Base-by-base conservation (phyloP, 768 basidiomycete species). In the Rhodotorula toruloides region DNA sequence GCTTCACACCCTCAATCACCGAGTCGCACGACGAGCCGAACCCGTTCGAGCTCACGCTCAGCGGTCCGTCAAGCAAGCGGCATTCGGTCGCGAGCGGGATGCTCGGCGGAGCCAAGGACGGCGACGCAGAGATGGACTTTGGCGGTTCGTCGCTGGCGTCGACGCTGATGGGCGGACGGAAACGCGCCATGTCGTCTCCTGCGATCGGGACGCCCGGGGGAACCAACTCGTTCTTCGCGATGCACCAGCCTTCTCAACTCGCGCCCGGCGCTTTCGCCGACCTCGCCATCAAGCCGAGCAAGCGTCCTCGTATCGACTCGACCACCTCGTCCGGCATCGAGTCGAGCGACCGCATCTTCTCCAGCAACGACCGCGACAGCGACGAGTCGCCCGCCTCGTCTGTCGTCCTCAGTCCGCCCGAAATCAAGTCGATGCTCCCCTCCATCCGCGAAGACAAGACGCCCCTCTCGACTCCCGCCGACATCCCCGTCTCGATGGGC, bases 341-440 rank as follows among this genome's bases (percentile, higher is more conserved):
- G 10, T 32, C 54, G n/a, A 19, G 19, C 47, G 53, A 40, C 58
- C 19, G 21, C 29, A 5, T 70, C 40, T 55, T 61, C 49, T 47
- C 59, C 2, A 47, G 25, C 27, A 29, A 13, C 12, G 60, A 56
- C 5, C 43, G 43, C 49, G 55, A 62, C 29, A 43, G 32, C 31
- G 60, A 57, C 34, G 53, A n/a, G 32, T 64, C 70, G 36, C 65
- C 70, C 54, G 58, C 54, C 4, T 71, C 70, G n/a, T 63, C 70
- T 2, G 39, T 37, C 29, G 65, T 56, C 31, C 39, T 53, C 10
- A 61, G 65, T 1, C 65, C 70, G 4, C 54, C 65, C 44, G 58
- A 67, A 46, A 40, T 59, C 40, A n/a, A n/a, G 9, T 11, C 36
- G 13, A 11, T 12, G 17, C 40, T 57, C 4, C 54, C 43, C 3